A percentile compares a stretch with the other conserved stretches of the same genome.
phyloP scores from a whole-genome alignment of 2,329 filamentous ascomycete species.

The Sclerotinia minor region DNA sequence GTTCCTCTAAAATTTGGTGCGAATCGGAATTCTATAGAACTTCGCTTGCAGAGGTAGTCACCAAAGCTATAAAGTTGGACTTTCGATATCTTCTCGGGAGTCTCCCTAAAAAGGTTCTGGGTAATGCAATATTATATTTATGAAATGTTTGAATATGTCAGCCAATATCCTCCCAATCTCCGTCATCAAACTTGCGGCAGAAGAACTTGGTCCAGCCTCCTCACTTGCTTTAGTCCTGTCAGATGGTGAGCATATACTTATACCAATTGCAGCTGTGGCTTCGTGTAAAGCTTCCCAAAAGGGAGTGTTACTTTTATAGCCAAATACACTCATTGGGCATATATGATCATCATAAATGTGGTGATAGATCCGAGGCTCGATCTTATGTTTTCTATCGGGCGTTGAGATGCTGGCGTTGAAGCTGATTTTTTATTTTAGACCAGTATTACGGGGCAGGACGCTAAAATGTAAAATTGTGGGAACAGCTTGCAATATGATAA shows the following conservation, averaged over 20 bases:
- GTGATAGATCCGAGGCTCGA: background rate
- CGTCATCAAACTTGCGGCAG: background rate
- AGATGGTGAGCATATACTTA: background rate
- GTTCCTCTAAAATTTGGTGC: background rate
- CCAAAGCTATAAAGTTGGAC: background rate
- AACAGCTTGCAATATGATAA: background rate
- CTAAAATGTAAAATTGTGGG: background rate
- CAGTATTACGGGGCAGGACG: background rate
- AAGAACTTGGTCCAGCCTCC: background rate
- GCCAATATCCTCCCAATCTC: background rate
- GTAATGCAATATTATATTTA: background rate
- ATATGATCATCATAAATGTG: background rate
- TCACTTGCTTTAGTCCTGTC: background rate
- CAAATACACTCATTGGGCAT: constrained; percentile 4
- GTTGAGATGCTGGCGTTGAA: background rate
- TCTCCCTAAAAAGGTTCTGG: too few species aligned
- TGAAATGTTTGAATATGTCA: background rate
- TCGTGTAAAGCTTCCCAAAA: background rate
- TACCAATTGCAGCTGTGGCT: background rate
- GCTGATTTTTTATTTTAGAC: background rate
- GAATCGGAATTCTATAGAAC: background rate
- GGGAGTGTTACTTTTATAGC: too few species aligned
- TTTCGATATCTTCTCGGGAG: background rate
- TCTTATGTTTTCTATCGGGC: background rate
- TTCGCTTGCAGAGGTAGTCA: background rate